Percentiles rank a stretch among this genome's conserved stretches.
phyloP scores from a whole-genome alignment of 2,329 filamentous ascomycete species.

The Mycogone perniciosa region DNA sequence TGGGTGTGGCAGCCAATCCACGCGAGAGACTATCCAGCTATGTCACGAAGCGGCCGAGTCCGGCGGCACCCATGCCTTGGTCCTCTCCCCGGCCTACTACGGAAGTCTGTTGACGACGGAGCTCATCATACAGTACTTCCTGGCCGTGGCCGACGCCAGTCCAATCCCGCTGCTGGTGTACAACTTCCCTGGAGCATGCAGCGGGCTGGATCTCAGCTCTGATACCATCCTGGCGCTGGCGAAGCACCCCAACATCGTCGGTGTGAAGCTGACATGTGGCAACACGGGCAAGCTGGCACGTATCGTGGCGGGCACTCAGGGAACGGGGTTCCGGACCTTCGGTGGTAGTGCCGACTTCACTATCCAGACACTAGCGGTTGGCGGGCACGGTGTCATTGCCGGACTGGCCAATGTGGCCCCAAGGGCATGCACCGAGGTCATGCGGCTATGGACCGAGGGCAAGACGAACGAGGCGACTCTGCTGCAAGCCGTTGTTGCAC shows the following conservation, averaged over 20 bases:
- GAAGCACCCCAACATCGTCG: conserved; percentile 51
- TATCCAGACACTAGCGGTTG: conserved; percentile 62
- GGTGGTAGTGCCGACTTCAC: conserved; percentile 71
- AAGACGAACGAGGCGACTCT: conserved; percentile 51
- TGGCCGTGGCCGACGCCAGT: conserved; percentile 49
- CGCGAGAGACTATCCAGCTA: conserved; percentile 58
- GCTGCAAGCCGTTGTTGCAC: conserved; percentile 58
- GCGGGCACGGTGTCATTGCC: conserved; percentile 65
- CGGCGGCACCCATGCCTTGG: conserved; percentile 61
- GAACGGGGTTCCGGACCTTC: conserved; percentile 54
- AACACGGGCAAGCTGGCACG: conserved; percentile 55
- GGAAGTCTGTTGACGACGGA: conserved; percentile 51
- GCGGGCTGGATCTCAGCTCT: conserved; percentile 52
- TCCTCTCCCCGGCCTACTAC: conserved; percentile 66
- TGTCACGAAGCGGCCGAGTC: conserved; percentile 57
- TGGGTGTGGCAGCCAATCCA: conserved; percentile 63
- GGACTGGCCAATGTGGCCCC: conserved; percentile 67
- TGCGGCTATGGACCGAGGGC: conserved; percentile 55
- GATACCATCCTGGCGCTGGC: conserved; percentile 49
- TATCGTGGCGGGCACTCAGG: conserved; percentile 39
- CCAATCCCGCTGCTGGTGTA: conserved; percentile 57
- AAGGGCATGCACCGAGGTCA: conserved; percentile 55
- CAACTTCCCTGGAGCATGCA: conserved; percentile 55
- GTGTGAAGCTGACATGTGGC: conserved; percentile 58
- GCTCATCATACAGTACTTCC: conserved; percentile 56